Conservation (phyloP, 2,329 filamentous ascomycete species). For the Eurotiales sp. region DNA sequence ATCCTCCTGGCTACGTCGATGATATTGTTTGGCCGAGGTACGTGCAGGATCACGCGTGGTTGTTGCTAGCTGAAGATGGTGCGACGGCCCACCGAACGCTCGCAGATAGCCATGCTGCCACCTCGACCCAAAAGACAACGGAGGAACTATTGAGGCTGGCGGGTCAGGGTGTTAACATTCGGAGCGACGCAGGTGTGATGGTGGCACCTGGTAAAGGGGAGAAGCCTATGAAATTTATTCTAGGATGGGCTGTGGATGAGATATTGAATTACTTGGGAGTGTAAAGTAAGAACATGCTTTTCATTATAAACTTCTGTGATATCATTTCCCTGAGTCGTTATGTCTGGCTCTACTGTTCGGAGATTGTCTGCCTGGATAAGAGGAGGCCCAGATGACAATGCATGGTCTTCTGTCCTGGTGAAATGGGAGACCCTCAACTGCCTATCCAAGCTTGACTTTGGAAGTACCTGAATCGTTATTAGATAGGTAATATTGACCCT, state of each 20-base stretch:
- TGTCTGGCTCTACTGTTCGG: no score
- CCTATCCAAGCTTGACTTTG: no score
- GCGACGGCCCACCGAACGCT: slow-evolving; percentile 20
- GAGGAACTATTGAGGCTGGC: slow-evolving; percentile 28
- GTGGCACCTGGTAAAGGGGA: slow-evolving; percentile 52
- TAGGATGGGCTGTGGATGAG: slow-evolving; percentile 66
- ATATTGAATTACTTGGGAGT: slow-evolving; percentile 45
- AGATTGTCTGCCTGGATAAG: no score
- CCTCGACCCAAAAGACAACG: slow-evolving; percentile 30
- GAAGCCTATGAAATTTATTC: slow-evolving; percentile 57
- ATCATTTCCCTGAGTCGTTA: background rate
- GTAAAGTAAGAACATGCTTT: background rate
- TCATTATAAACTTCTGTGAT: background rate
- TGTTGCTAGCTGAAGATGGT: slow-evolving; percentile 71
- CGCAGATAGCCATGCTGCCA: slow-evolving; percentile 1
- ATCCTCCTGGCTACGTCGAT: slow-evolving; percentile 92
- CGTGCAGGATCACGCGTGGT: slow-evolving; percentile 71
- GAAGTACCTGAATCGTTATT: background rate
- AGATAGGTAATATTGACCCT: slow-evolving; percentile 18
- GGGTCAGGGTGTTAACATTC: slow-evolving; percentile 31
- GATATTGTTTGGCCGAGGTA: slow-evolving; percentile 96
- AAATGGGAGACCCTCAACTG: no score
- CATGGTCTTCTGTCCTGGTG: no score
- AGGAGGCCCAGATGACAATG: no score
- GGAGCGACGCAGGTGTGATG: slow-evolving; percentile 45